Evolutionary conservation across 805 yeast genomes (phyloP), one percentile per base, ranked within the genome.

Genomic region (Yarrowia keelungensis): DNA sequence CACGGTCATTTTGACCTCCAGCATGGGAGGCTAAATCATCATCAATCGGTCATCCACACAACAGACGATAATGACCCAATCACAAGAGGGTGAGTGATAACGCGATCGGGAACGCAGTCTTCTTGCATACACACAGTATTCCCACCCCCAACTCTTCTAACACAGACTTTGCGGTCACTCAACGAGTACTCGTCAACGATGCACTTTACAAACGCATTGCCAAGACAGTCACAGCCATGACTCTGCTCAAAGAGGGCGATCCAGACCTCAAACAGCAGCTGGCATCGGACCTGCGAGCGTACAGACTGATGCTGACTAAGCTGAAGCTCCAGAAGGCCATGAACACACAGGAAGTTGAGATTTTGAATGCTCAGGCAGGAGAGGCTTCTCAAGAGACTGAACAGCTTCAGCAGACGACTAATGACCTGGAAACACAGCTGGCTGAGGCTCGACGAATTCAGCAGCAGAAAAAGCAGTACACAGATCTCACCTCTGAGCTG

Each of bases 251-350:
- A 12, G 35, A 43, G 14, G 42, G 42, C 10, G 41, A 32, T 42
- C 51, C 65, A 3, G 42, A 59, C 43, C 65, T 59, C 41, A 43
- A 59, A 7, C 41, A 35, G 51, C 65, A 59, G 42, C 65, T 59
- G 51, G 51, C 41, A 3, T 15, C 65, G 1, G 65, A 59, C 35
- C n/a, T 59, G 12, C 65, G 65, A 5, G 65, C 65, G 3, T 59
- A 59, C 65, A 8, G 65, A 26, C 65, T 59, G 19, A 59, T 59
- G 65, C 51, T 59, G 51, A 59, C 45, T 15, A 59, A 59, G 49
- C 50, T 59, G 16, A 59, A 35, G 41, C 45, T 59, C 9, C 65
- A 59, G 12, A 43, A 59, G 51, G 2, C 32, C 32, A 59, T 59
- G 65, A 59, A 59, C 35, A 8, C 26, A n/a, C 51, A 43, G 42